Base-by-base conservation (phyloP, 441 rosid genomes). In the Manihot esculenta region DNA sequence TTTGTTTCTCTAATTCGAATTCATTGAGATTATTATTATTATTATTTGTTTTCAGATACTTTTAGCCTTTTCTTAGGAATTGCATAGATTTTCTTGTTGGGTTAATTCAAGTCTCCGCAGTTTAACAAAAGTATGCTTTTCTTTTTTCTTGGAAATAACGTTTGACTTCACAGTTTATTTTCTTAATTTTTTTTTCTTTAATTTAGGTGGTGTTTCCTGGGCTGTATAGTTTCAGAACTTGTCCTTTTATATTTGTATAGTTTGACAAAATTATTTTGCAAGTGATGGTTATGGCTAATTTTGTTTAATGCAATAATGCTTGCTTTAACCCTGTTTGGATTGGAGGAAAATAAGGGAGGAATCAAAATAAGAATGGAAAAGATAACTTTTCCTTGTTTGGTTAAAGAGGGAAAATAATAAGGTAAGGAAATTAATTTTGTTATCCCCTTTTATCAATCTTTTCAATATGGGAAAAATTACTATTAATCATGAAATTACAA, bases 1-100 rank as follows among this genome's bases (percentile, higher is more conserved):
- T 14, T 20, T n/a, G 3, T 17, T 10, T 62, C 44, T 3, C 23
- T 15, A n/a, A 47, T 44, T 68, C n/a, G 47, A 57, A 61, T 64
- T 69, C 62, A 58, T 59, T 57, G 60, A 57, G 35, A 62, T 61
- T 7, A 48, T n/a, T n/a, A n/a, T n/a, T n/a, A n/a, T n/a, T n/a
- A 60, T 55, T 66, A 61, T 53, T 23, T 27, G 24, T 56, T 47
- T 23, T 5, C 15, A n/a, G 13, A 17, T 53, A 23, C 54, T 30
- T 3, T 54, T 51, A n/a, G 24, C 15, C 0, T 62, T 54, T 42
- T 38, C 44, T 47, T 1, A 42, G n/a, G 45, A 30, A 18, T 21
- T 45, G 41, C 38, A 58, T 72, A 33, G 33, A 11, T 66, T 33
- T 26, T 60, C 6, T 30, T 61, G 35, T 53, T 15, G 66, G 14